phyloP scores from a whole-genome alignment of 805 yeast species.

The Candida glaebosa region DNA sequence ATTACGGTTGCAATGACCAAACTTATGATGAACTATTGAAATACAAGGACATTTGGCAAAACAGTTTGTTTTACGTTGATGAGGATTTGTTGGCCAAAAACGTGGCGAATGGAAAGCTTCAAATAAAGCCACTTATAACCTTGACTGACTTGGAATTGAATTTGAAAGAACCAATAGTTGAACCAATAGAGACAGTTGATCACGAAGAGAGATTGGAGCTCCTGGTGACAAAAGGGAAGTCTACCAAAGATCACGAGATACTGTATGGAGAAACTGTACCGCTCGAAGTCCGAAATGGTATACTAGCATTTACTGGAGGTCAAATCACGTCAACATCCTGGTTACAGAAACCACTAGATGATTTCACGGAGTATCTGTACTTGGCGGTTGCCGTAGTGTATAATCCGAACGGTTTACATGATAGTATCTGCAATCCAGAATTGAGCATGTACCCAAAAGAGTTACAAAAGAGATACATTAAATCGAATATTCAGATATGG shows the following conservation, averaged over 20 bases:
- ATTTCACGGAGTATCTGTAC: constrained; percentile 24
- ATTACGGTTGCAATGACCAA: constrained; percentile 48
- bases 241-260: background rate
- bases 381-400: constrained; percentile 52
- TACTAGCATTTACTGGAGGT: constrained; percentile 49
- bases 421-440: constrained; percentile 21
- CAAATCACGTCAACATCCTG: constrained; percentile 52
- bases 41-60: constrained; percentile 50
- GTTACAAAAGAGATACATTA: constrained; percentile 10
- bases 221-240: background rate
- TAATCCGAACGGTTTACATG: constrained; percentile 18
- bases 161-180: constrained; percentile 10
- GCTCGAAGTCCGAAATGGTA: constrained; percentile 24
- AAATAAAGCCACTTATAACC: background rate
- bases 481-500: constrained; percentile 47
- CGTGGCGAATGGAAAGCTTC: constrained; percentile 5
- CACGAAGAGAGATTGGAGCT: constrained; percentile 6
- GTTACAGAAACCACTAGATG: constrained; percentile 31
- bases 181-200: constrained; percentile 5
- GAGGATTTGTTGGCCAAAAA: constrained; percentile 16
- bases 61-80: constrained; percentile 41
- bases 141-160: constrained; percentile 8
- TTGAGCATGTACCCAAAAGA: constrained; percentile 27
- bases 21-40: constrained; percentile 40
- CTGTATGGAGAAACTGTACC: constrained; percentile 2